These are phyloP conservation scores for Fusarium sp. DNA, from an alignment of 2,329 filamentous ascomycete species.

Conservation along the genomic window DNA sequence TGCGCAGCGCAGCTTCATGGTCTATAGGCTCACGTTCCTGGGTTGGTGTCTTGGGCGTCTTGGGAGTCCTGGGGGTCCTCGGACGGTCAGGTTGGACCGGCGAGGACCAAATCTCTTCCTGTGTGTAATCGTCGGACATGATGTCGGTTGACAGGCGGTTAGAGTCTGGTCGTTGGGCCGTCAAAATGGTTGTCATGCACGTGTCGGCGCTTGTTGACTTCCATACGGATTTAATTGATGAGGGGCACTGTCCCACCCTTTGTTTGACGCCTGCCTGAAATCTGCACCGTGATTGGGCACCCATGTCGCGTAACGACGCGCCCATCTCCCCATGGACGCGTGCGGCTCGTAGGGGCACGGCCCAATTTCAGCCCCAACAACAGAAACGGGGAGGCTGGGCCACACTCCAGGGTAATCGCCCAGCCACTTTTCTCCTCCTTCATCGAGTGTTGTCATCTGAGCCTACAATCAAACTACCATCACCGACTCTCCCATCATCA, in stretches of 20 bases:
- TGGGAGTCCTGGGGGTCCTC: constrained; percentile 56
- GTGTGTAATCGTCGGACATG: constrained; percentile 61
- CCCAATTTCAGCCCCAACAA: constrained; percentile 11
- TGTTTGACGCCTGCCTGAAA: constrained; percentile 11
- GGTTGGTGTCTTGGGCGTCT: constrained; percentile 60
- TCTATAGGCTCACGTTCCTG: constrained; percentile 63
- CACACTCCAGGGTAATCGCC: constrained; percentile 42
- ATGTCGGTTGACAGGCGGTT: constrained; percentile 13
- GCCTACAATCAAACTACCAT: constrained; percentile 38
- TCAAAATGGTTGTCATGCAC: background rate
- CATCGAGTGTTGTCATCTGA: constrained; percentile 38
- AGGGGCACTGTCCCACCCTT: constrained; percentile 35
- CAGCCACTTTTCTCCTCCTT: constrained; percentile 42
- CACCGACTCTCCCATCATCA: constrained; percentile 39
- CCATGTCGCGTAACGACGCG: constrained; percentile 46
- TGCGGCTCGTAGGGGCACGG: constrained; percentile 33
- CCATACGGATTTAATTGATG: constrained; percentile 31
- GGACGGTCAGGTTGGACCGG: constrained; percentile 48
- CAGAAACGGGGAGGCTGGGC: constrained; percentile 41
- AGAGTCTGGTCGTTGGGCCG: background rate
- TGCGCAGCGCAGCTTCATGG: constrained; percentile 78
- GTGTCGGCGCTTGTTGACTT: constrained; percentile 30
- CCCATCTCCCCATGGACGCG: constrained; percentile 37
- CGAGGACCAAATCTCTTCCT: constrained; percentile 61
- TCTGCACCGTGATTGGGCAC: constrained; percentile 39